These are phyloP conservation scores for Globisporangium polare DNA, from an alignment of 352 stramenopile genomes.

Conservation along the genomic window DNA sequence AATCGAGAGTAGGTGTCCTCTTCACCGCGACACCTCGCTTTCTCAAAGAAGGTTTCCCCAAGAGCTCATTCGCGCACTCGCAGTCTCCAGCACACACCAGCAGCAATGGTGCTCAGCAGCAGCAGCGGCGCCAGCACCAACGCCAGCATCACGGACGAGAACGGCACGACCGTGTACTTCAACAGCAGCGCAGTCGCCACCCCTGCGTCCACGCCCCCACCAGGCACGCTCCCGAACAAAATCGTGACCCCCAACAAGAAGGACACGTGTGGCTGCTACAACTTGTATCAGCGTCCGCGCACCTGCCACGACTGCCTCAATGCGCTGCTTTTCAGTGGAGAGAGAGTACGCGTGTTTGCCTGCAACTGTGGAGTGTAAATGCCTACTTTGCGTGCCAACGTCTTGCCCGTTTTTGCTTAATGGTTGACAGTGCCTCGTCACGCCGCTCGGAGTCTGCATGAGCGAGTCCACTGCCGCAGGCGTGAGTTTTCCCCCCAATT, in stretches of 20 bases:
- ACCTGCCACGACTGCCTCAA: constrained; percentile 45
- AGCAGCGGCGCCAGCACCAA: background rate
- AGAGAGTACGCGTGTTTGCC: constrained; percentile 3
- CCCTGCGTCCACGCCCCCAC: no score
- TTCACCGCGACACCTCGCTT: no score
- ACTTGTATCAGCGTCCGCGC: constrained; percentile 9
- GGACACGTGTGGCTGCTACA: background rate
- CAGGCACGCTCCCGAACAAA: background rate
- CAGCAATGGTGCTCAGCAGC: background rate
- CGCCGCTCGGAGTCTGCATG: background rate
- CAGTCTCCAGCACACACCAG: background rate
- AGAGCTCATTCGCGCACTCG: background rate
- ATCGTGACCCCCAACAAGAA: background rate
- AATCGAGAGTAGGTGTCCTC: background rate
- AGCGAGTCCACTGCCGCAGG: background rate
- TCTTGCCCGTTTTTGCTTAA: no score
- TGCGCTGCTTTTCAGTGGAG: constrained; percentile 17
- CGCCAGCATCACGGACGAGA: background rate
- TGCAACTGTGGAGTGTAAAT: no score
- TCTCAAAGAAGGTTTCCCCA: background rate
- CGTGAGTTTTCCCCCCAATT: background rate
- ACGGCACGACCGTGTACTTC: no score
- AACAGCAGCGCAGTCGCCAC: no score
- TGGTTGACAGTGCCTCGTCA: background rate
- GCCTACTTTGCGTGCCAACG: no score